Evolutionary conservation across 495 filamentous ascomycete species (phyloP), one percentile per base, ranked within the genome.

Genomic region (Tuber melanosporum): DNA sequence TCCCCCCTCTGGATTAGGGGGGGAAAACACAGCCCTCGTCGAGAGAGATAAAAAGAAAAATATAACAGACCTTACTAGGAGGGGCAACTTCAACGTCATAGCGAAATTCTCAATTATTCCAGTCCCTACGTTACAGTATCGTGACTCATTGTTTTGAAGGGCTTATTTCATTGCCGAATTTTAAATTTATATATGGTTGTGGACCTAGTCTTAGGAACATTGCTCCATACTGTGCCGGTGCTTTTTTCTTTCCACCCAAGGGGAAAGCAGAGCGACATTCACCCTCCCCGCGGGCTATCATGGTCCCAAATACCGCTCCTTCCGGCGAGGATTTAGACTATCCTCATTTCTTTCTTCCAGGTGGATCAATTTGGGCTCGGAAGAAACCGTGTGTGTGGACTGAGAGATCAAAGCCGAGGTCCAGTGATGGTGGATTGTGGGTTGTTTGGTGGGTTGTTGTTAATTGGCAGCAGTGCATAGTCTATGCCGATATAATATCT

Each of bases 321-420:
- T 66, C 52, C 52, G 20, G 8, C 8, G 8, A 22, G 22, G 22
- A 7, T 52, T 32, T 32, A 32, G 32, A 32, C 32, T 32, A 20
- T 52, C 20, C n/a, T 22, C 49, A n/a, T 62, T 66, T 66, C 57
- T 62, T 32, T 62, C 52, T 66, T 66, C 36, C 14, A 66, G 2
- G 26, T 66, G 26, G 17, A 66, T 66, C 57, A 66, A 6, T 14
- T 36, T 19, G 19, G 57, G n/a, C 71, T 76, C 78, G 77, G 78
- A 77, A 49, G 66, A 69, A 80, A 74, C 73, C 71, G 77, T 79
- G 73, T 66, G 7, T 57, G 57, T 32, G 20, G 73, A 32, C 41
- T 71, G 79, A 69, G 77, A 57, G 77, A 78, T 76, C 73, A 74
- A 79, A 76, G 74, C 78, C 78, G 78, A 80, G 78, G 78, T 80